A percentile compares a stretch with the other conserved stretches of the same genome.
phyloP scores from a whole-genome alignment of 768 basidiomycete genomes.

The Boletus rufocinnamomeus region DNA sequence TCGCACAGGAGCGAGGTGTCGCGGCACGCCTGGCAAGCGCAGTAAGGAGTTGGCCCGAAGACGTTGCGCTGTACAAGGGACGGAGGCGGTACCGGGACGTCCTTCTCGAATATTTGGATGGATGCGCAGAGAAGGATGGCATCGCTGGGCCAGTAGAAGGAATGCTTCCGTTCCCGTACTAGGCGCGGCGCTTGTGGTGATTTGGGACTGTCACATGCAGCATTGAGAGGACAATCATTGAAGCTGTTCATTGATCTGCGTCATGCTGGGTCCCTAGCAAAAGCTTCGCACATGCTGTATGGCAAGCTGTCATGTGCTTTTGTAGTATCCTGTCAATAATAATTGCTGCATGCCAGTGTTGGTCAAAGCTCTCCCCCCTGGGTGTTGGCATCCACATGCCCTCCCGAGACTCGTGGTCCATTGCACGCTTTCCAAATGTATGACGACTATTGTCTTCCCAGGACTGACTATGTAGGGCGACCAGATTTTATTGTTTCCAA shows the following conservation, averaged over 20 bases:
- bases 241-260: neutral
- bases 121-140: constrained; percentile 24
- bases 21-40: constrained; percentile 66
- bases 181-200: neutral
- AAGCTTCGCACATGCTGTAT: neutral
- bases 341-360: neutral
- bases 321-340: neutral
- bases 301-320: neutral
- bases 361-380: constrained; percentile 1
- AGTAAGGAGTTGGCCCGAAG: constrained; percentile 67
- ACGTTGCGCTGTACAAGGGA: constrained; percentile 45
- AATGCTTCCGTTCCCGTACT: constrained; percentile 23
- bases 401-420: neutral
- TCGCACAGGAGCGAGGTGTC: constrained; percentile 59
- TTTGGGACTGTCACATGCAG: neutral
- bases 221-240: neutral
- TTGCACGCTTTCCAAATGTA: neutral
- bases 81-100: constrained; percentile 26
- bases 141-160: constrained; percentile 15
- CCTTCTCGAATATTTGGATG: constrained; percentile 29
- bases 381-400: neutral
- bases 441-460: constrained; percentile 9
- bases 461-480: neutral
- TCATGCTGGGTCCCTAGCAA: neutral
- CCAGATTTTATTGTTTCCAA: constrained; percentile 14